phyloP scores from a whole-genome alignment of 306 rosid genomes.

The Corylus americana region DNA sequence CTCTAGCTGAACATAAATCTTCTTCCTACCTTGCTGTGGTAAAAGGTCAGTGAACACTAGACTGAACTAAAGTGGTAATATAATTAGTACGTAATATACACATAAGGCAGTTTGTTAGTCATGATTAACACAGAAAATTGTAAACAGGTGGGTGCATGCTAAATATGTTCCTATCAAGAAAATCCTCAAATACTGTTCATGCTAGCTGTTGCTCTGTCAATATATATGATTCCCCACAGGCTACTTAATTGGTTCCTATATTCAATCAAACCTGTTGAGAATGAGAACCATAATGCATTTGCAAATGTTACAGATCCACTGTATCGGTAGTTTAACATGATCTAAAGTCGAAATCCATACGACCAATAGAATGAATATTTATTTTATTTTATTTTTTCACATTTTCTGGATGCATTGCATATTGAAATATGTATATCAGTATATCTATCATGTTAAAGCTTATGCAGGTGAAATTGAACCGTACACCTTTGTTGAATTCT shows the following conservation, averaged over 20 bases:
- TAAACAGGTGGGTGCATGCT: not conserved
- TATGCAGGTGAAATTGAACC: not conserved
- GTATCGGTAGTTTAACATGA: not conserved
- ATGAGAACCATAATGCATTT: not conserved
- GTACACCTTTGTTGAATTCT: not conserved
- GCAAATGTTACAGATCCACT: not conserved
- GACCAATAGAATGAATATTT: not conserved
- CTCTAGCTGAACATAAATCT: not conserved
- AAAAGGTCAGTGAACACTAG: not conserved
- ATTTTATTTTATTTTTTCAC: not conserved
- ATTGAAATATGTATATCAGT: too few species aligned
- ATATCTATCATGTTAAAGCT: too few species aligned
- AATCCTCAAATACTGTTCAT: not conserved
- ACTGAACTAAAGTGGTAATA: not conserved
- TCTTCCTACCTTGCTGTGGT: not conserved
- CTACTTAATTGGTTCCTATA: too few species aligned
- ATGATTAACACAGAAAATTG: not conserved
- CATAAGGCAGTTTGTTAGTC: too few species aligned
- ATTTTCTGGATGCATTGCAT: not conserved
- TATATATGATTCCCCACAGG: not conserved
- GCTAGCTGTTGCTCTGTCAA: not conserved
- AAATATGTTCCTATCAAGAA: not conserved
- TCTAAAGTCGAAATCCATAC: not conserved
- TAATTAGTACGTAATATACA: not conserved
- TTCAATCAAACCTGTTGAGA: not conserved